These are phyloP conservation scores for Chytriomyces sp. DNA, from an alignment of 192 early-diverging fungal species.

Conservation along the genomic window DNA sequence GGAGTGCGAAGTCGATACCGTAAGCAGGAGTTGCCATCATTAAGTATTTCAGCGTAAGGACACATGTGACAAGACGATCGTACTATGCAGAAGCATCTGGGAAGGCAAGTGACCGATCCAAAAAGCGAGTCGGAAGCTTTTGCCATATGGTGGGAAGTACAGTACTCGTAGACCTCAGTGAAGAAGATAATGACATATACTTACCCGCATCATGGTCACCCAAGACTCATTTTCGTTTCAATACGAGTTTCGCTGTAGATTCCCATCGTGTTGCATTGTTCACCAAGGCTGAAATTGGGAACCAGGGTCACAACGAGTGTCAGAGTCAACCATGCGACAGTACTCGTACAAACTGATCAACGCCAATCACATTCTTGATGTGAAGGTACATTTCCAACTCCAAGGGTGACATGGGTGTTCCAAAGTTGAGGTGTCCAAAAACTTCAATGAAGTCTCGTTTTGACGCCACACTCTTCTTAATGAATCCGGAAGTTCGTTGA, in stretches of 20 bases:
- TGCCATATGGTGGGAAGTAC: slow-evolving; percentile 93
- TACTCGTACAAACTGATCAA: slow-evolving; percentile 93
- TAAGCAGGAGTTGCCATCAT: no score
- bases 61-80: no score
- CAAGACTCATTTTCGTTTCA: slow-evolving; percentile 88
- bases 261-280: slow-evolving; percentile 94
- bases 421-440: slow-evolving; percentile 94
- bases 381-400: slow-evolving; percentile 97
- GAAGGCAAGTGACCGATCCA: slow-evolving; percentile 94
- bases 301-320: slow-evolving; percentile 86
- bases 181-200: neutral
- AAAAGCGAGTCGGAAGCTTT: slow-evolving; percentile 98
- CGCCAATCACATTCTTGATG: slow-evolving; percentile 97
- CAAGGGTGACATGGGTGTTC: slow-evolving; percentile 89
- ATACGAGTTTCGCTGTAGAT: slow-evolving; percentile 93
- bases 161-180: slow-evolving; percentile 90
- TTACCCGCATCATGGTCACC: slow-evolving; percentile 94
- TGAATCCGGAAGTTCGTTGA: slow-evolving; percentile 19
- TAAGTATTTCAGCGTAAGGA: no score
- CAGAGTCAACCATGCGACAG: slow-evolving; percentile 95
- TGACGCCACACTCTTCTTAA: slow-evolving; percentile 23
- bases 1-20: slow-evolving; percentile 86
- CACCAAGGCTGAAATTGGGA: slow-evolving; percentile 87
- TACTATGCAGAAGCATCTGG: slow-evolving; percentile 95
- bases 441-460: slow-evolving; percentile 98